These are phyloP conservation scores for Cucurbita argyrosperma DNA, from an alignment of 306 rosid genomes.

Conservation along the genomic window DNA sequence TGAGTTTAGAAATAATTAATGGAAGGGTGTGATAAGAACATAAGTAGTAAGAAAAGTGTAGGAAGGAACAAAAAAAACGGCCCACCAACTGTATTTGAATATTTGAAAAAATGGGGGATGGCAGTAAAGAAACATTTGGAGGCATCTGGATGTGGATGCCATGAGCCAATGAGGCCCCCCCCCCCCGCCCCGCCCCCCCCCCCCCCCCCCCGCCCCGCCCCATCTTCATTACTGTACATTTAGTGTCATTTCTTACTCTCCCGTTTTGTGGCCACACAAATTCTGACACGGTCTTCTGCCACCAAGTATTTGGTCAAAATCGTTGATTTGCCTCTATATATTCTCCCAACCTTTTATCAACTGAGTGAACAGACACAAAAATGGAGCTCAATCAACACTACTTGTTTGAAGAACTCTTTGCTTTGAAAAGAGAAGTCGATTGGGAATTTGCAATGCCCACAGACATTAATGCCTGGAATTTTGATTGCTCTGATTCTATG, in stretches of 20 bases:
- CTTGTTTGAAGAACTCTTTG: constrained; percentile 38
- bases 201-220: no score
- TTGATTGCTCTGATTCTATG: constrained; percentile 23
- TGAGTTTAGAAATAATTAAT: neutral
- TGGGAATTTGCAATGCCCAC: constrained; percentile 17
- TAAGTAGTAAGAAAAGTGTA: neutral
- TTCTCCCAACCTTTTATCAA: neutral
- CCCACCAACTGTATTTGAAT: constrained; percentile 38
- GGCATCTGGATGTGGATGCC: no score
- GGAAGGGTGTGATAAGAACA: neutral
- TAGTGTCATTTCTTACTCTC: no score
- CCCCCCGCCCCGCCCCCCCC: no score
- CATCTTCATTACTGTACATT: no score
- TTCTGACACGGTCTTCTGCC: neutral
- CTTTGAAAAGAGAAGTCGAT: constrained; percentile 22
- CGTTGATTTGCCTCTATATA: neutral
- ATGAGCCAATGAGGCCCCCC: no score
- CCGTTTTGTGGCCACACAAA: neutral
- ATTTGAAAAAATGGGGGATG: no score
- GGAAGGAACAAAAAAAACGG: constrained; percentile 19
- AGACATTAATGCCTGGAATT: constrained; percentile 24
- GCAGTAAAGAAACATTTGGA: no score
- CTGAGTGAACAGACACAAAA: neutral
- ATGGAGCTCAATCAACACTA: constrained; percentile 35
- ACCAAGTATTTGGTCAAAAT: neutral